A percentile compares a stretch with the other conserved stretches of the same genome.
Evolutionary conservation across 164 flowering plant species (phyloP).

Genomic region (Berberis thunbergii): DNA sequence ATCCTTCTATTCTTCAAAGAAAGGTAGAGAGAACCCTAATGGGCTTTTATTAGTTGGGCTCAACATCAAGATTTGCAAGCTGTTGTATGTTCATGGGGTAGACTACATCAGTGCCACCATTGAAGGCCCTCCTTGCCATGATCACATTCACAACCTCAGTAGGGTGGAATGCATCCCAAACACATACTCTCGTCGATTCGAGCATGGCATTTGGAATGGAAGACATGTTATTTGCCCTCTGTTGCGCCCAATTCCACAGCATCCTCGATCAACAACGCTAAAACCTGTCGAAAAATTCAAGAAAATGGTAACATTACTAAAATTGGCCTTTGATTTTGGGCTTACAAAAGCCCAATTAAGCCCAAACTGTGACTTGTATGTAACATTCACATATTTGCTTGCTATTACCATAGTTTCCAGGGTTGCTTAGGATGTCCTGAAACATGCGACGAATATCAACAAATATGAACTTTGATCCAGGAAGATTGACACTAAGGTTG

Average conservation of each 20-base stretch:
- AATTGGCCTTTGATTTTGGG: no score
- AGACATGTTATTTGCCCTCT: slow-evolving; percentile 88
- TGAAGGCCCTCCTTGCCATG: slow-evolving; percentile 55
- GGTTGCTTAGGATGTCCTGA: slow-evolving; percentile 37
- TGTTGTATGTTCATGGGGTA: slow-evolving; percentile 72
- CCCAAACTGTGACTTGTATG: not conserved
- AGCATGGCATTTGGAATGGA: slow-evolving; percentile 77
- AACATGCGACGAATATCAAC: slow-evolving; percentile 45
- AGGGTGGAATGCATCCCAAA: slow-evolving; percentile 98
- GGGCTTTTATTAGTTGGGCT: not conserved
- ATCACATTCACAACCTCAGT: slow-evolving; percentile 69
- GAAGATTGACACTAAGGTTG: slow-evolving; percentile 49
- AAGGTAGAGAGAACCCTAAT: no score
- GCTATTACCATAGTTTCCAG: slow-evolving; percentile 42
- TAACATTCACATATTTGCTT: no score
- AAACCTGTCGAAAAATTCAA: slow-evolving; percentile 37
- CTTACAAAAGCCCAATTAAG: not conserved
- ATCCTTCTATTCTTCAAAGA: no score
- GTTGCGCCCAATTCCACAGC: slow-evolving; percentile 88
- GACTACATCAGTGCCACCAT: slow-evolving; percentile 33
- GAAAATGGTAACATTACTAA: no score
- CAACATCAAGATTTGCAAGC: slow-evolving; percentile 35
- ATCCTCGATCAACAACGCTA: slow-evolving; percentile 53
- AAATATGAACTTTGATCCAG: slow-evolving; percentile 45
- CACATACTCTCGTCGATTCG: slow-evolving; percentile 49